Conservation (phyloP, 78 protist species). For the Ministeria vibrans region DNA sequence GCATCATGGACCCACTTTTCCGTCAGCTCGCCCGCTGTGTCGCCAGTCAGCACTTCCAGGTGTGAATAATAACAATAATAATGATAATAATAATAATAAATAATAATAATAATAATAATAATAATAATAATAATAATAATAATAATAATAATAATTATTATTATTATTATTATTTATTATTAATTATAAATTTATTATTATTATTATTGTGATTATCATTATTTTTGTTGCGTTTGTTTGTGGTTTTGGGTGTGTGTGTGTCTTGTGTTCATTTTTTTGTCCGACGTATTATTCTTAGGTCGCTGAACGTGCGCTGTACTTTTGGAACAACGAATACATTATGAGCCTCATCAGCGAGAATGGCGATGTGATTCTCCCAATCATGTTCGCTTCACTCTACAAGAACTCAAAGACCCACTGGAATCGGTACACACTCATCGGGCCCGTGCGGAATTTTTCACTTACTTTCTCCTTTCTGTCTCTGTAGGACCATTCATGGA, state of each 20-base stretch:
- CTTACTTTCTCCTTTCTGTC: not conserved
- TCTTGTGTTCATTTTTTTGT: not conserved
- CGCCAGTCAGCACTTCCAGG: conserved; percentile 55
- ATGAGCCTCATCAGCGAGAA: conserved; percentile 34
- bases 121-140: too few relatives aligned
- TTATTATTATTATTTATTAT: not conserved
- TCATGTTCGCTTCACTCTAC: conserved; percentile 47
- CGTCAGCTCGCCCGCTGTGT: conserved; percentile 45
- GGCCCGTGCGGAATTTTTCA: too few relatives aligned
- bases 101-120: not conserved
- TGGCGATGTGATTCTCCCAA: conserved; percentile 44
- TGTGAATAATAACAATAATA: not conserved
- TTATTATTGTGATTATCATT: not conserved
- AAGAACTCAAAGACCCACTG: conserved; percentile 44
- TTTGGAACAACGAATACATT: conserved; percentile 71
- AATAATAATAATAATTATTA: not conserved
- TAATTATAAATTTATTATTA: not conserved
- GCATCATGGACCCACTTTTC: conserved; percentile 44
- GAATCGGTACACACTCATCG: conserved; percentile 30
- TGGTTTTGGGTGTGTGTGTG: not conserved
- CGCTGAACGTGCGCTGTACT: conserved; percentile 69
- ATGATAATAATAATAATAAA: not conserved
- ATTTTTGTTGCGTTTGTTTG: not conserved
- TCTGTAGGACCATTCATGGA: conserved; percentile 28
- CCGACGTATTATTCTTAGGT: conserved; percentile 7